A percentile compares a stretch with the other conserved stretches of the same genome.
Evolutionary conservation across 2,329 filamentous ascomycete genomes (phyloP).

Genomic region (Ustilaginoidea virens): DNA sequence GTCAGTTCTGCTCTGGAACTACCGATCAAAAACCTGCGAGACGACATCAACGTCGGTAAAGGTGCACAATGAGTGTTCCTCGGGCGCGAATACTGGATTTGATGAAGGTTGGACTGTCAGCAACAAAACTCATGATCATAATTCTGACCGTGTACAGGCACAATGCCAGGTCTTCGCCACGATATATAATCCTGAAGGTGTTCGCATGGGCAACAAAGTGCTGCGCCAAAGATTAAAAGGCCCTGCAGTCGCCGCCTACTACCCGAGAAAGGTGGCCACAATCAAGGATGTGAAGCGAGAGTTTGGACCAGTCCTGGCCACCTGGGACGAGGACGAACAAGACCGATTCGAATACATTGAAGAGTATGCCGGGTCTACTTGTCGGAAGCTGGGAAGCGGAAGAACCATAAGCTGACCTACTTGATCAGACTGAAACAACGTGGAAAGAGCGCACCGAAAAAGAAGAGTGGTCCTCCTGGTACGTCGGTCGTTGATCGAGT

Average conservation of each 20-base stretch:
- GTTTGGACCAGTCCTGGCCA: constrained; percentile 50
- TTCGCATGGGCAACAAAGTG: constrained; percentile 81
- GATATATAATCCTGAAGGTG: constrained; percentile 71
- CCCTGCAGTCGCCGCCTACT: constrained; percentile 74
- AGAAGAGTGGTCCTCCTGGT: constrained; percentile 50
- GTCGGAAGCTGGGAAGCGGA: too few relatives aligned
- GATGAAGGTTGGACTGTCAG: constrained; percentile 49
- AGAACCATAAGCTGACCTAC: constrained; percentile 18
- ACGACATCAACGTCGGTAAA: constrained; percentile 11
- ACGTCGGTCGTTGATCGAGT: constrained; percentile 8
- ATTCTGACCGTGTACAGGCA: constrained; percentile 35
- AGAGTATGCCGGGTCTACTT: too few relatives aligned
- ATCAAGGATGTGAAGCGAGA: constrained; percentile 58
- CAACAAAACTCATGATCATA: not conserved
- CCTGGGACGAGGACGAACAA: constrained; percentile 62
- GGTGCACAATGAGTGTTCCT: constrained; percentile 43
- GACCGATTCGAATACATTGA: constrained; percentile 64
- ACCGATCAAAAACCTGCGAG: not conserved
- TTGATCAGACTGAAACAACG: constrained; percentile 52
- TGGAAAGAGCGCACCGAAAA: constrained; percentile 80
- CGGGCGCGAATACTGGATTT: constrained; percentile 52
- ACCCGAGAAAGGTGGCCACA: constrained; percentile 59
- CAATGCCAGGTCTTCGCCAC: constrained; percentile 88
- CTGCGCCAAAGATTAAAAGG: constrained; percentile 77
- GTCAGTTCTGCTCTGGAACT: not conserved